phyloP scores from a whole-genome alignment of 2,329 filamentous ascomycete genomes.

The Aschersonia sp. region DNA sequence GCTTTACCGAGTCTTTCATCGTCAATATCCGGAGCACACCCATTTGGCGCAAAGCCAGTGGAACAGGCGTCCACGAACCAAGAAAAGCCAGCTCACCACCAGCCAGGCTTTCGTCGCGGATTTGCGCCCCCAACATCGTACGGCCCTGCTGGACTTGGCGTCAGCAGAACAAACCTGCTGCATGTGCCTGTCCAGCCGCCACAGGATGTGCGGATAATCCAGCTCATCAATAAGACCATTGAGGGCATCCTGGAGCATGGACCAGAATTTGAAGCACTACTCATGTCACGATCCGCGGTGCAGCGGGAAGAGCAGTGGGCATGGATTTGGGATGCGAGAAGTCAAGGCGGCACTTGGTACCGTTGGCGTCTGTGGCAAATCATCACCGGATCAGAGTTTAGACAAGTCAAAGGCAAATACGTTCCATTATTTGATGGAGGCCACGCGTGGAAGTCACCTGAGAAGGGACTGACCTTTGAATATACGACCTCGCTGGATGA shows the following conservation, averaged over 20 bases:
- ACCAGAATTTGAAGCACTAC: constrained; percentile 74
- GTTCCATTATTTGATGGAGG: constrained; percentile 61
- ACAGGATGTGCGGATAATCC: constrained; percentile 61
- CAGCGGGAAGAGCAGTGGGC: constrained; percentile 82
- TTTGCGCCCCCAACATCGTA: constrained; percentile 71
- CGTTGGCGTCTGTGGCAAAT: constrained; percentile 84
- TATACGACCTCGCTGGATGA: constrained; percentile 64
- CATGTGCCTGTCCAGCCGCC: constrained; percentile 65
- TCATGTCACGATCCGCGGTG: constrained; percentile 77
- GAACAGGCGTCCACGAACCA: constrained; percentile 20
- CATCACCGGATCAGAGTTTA: constrained; percentile 47
- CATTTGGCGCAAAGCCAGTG: constrained; percentile 64
- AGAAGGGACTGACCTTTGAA: constrained; percentile 60
- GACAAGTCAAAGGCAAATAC: constrained; percentile 33
- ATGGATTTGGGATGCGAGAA: constrained; percentile 82
- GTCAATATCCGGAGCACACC: constrained; percentile 39
- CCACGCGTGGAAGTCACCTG: constrained; percentile 64
- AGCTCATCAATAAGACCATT: constrained; percentile 76
- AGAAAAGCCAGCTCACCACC: constrained; percentile 17
- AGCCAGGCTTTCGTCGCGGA: constrained; percentile 36
- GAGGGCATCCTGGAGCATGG: constrained; percentile 69
- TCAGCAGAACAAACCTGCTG: constrained; percentile 32
- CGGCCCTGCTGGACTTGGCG: constrained; percentile 22
- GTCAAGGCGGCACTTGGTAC: constrained; percentile 74
- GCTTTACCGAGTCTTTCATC: constrained; percentile 4